These are phyloP conservation scores for Coprinopsis strossmayeri DNA, from an alignment of 768 basidiomycete species.

Conservation along the genomic window DNA sequence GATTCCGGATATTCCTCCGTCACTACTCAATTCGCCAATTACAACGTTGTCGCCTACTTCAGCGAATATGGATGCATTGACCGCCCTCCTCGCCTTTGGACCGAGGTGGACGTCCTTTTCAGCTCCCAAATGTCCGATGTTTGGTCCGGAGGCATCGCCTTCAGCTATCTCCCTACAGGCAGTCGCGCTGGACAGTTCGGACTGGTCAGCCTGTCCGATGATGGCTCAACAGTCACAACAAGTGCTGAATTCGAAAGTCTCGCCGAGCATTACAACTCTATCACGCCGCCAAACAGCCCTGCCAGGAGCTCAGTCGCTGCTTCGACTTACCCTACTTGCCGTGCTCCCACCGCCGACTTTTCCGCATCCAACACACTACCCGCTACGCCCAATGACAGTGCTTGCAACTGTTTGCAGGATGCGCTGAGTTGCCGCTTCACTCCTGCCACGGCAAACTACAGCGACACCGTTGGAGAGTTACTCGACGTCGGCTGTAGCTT, in stretches of 20 bases:
- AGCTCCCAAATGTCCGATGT: conserved; percentile 64
- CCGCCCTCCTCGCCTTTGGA: conserved; percentile 63
- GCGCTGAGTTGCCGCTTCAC: conserved; percentile 71
- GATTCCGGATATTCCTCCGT: conserved; percentile 44
- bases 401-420: conserved; percentile 68
- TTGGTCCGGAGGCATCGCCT: conserved; percentile 88
- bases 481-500: conserved; percentile 71
- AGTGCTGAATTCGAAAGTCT: conserved; percentile 66
- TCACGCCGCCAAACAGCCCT: conserved; percentile 60
- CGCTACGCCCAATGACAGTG: conserved; percentile 76
- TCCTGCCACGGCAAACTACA: conserved; percentile 54
- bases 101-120: conserved; percentile 70
- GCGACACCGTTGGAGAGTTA: conserved; percentile 50
- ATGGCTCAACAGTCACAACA: conserved; percentile 60
- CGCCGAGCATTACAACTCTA: conserved; percentile 49
- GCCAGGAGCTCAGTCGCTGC: conserved; percentile 30
- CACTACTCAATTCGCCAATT: conserved; percentile 52
- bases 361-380: conserved; percentile 67
- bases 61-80: conserved; percentile 80
- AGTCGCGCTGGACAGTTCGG: conserved; percentile 74
- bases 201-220: conserved; percentile 70
- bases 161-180: conserved; percentile 80
- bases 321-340: conserved; percentile 57
- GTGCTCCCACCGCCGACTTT: conserved; percentile 47
- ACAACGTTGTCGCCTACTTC: conserved; percentile 83